Evolutionary conservation across 257 asterid genomes (phyloP).

Genomic region (Gentiana macrophylla): DNA sequence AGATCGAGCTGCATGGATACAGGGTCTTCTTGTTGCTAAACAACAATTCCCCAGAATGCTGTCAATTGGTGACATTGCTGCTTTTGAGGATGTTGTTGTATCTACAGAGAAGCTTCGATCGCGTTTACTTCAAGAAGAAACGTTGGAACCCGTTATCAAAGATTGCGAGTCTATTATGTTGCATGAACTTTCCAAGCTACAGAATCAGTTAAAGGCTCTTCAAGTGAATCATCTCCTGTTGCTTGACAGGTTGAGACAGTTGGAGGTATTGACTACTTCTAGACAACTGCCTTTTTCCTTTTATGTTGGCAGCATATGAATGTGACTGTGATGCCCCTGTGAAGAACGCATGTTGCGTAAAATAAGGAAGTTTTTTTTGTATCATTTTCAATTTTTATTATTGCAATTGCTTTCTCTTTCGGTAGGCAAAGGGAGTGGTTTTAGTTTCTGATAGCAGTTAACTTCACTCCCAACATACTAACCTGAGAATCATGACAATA

Average conservation of each 20-base stretch:
- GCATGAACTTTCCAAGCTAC: slow-evolving; percentile 70
- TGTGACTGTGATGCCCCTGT: no score
- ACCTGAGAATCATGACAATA: neutral
- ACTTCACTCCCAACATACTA: neutral
- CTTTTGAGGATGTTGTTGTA: slow-evolving; percentile 75
- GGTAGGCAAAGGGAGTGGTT: no score
- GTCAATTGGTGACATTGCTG: slow-evolving; percentile 71
- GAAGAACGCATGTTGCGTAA: no score
- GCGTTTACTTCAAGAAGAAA: slow-evolving; percentile 64
- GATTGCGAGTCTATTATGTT: slow-evolving; percentile 86
- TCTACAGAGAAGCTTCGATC: slow-evolving; percentile 72
- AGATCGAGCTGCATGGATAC: slow-evolving; percentile 88
- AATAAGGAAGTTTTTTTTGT: no score
- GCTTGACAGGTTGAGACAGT: slow-evolving; percentile 78
- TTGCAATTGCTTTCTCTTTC: no score
- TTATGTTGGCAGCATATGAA: no score
- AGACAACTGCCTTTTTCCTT: no score
- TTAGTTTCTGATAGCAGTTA: no score
- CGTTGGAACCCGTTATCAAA: slow-evolving; percentile 54
- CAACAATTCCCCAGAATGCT: slow-evolving; percentile 83
- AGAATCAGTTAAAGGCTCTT: slow-evolving; percentile 66
- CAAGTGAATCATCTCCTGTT: slow-evolving; percentile 80
- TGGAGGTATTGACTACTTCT: slow-evolving; percentile 46
- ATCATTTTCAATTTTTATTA: no score
- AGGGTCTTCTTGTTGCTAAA: slow-evolving; percentile 82